Evolutionary conservation across 2,329 filamentous ascomycete species (phyloP).

Genomic region (Periconia macrospinosa): DNA sequence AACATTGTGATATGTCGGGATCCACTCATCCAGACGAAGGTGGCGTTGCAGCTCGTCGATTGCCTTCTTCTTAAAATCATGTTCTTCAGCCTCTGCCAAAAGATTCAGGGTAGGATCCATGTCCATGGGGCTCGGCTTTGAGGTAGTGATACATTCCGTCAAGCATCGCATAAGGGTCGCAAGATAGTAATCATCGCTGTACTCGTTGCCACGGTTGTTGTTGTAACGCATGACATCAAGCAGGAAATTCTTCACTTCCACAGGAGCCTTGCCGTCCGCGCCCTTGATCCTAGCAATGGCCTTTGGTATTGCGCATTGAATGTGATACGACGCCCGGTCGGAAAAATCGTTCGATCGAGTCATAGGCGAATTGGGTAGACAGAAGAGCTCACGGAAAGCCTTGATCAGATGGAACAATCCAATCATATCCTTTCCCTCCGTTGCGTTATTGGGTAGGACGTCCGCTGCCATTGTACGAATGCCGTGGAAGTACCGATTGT

Average conservation of each 20-base stretch:
- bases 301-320: constrained; percentile 80
- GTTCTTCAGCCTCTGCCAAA: constrained; percentile 55
- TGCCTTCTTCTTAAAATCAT: constrained; percentile 58
- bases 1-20: constrained; percentile 65
- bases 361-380: constrained; percentile 74
- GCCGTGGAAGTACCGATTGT: constrained; percentile 89
- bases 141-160: constrained; percentile 54
- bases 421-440: constrained; percentile 63
- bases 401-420: constrained; percentile 83
- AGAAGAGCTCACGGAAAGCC: constrained; percentile 86
- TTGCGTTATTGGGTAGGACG: constrained; percentile 74
- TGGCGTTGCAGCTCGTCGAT: constrained; percentile 65
- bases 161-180: constrained; percentile 72
- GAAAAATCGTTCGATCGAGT: constrained; percentile 89
- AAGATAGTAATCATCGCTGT: constrained; percentile 88
- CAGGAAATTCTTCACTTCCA: constrained; percentile 78
- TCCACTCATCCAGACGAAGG: constrained; percentile 67
- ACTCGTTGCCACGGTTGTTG: constrained; percentile 88
- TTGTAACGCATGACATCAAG: constrained; percentile 90
- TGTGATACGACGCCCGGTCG: constrained; percentile 80
- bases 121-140: constrained; percentile 13
- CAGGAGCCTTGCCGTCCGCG: constrained; percentile 73
- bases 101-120: constrained; percentile 43
- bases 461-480: constrained; percentile 84
- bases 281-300: constrained; percentile 81